These are phyloP conservation scores for Hymenoscyphus linearis DNA, from an alignment of 2,329 filamentous ascomycete genomes.

Conservation along the genomic window DNA sequence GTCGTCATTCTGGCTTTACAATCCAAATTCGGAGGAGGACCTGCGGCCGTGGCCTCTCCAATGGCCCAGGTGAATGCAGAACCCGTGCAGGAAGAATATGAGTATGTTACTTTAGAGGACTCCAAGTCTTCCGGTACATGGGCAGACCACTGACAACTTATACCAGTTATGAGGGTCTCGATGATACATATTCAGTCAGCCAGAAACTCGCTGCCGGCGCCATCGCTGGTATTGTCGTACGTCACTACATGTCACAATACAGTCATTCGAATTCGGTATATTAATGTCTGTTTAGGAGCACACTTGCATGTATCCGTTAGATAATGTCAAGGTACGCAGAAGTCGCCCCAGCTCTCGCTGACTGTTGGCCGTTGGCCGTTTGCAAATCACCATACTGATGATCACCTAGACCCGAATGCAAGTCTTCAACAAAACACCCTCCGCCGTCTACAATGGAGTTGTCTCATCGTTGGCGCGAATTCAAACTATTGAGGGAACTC, in stretches of 20 bases:
- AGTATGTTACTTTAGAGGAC: conserved; percentile 43
- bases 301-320: conserved; percentile 98
- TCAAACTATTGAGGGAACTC: conserved; percentile 79
- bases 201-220: conserved; percentile 96
- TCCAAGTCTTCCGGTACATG: background rate
- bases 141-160: conserved; percentile 19
- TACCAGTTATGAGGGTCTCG: conserved; percentile 79
- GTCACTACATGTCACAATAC: conserved; percentile 9
- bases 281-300: conserved; percentile 63
- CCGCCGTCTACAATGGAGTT: conserved; percentile 81
- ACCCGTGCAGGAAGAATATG: conserved; percentile 55
- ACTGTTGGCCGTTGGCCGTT: no score
- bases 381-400: conserved; percentile 15
- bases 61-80: conserved; percentile 65
- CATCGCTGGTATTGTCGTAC: conserved; percentile 64
- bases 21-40: conserved; percentile 57
- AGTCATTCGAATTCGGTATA: conserved; percentile 12
- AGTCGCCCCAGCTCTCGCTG: conserved; percentile 3
- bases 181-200: conserved; percentile 86
- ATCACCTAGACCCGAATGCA: conserved; percentile 85
- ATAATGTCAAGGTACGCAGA: conserved; percentile 79
- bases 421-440: conserved; percentile 77
- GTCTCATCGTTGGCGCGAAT: conserved; percentile 91
- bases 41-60: conserved; percentile 60
- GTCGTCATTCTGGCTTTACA: conserved; percentile 57